Conservation (phyloP, 2,329 filamentous ascomycete species). For the Colletotrichum paranaense region DNA sequence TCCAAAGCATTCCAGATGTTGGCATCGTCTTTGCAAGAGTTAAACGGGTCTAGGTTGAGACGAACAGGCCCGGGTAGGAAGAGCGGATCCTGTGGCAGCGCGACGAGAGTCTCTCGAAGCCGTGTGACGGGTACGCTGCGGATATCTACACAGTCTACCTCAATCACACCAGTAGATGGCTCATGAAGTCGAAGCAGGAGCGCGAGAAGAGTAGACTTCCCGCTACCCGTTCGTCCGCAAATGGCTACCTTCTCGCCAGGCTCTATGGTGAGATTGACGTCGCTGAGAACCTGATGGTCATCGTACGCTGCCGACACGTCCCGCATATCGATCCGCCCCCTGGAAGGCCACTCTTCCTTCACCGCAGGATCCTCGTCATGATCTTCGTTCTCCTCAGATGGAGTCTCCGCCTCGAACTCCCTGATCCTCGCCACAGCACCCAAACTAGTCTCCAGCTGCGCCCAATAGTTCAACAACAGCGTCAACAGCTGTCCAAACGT, state of each 20-base stretch:
- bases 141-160: constrained; percentile 56
- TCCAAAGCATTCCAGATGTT: constrained; percentile 56
- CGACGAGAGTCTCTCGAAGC: constrained; percentile 48
- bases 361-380: background rate
- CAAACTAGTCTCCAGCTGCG: constrained; percentile 44
- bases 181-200: constrained; percentile 61
- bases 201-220: constrained; percentile 50
- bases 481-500: constrained; percentile 47
- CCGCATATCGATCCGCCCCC: background rate
- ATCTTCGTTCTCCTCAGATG: constrained; percentile 35
- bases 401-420: constrained; percentile 41
- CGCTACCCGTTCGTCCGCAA: constrained; percentile 56
- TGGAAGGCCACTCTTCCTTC: background rate
- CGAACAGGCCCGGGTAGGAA: constrained; percentile 60
- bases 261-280: constrained; percentile 43
- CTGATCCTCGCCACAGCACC: constrained; percentile 43
- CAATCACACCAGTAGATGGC: constrained; percentile 51
- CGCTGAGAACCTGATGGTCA: constrained; percentile 39
- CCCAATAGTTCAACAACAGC: constrained; percentile 46
- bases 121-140: constrained; percentile 38
- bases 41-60: constrained; percentile 59
- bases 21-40: constrained; percentile 48
- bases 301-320: constrained; percentile 16
- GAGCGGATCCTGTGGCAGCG: constrained; percentile 63
- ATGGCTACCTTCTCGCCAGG: constrained; percentile 52